Conservation (phyloP, 1,284 basidiomycete species). For the Lentinula novae-zelandiae region DNA sequence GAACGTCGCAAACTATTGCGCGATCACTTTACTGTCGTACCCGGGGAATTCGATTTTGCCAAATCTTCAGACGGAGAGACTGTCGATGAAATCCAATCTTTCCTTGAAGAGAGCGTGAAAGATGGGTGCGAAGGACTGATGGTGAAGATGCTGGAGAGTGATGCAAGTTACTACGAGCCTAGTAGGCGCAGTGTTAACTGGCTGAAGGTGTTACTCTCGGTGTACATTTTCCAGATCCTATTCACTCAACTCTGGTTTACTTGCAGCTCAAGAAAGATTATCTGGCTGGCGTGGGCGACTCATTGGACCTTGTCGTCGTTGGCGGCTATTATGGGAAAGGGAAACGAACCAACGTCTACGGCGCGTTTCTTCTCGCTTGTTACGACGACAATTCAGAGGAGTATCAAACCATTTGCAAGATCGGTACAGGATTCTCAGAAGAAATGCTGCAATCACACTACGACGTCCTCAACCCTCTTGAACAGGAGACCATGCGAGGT, state of each 20-base stretch:
- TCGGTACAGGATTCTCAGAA: conserved; percentile 97
- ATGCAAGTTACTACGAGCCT: conserved; percentile 93
- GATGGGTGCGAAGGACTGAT: conserved; percentile 98
- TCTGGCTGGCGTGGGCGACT: conserved; percentile 95
- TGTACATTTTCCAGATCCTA: neutral
- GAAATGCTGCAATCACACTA: conserved; percentile 85
- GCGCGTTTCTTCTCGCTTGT: conserved; percentile 93
- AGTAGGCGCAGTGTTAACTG: conserved; percentile 95
- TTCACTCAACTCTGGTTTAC: neutral
- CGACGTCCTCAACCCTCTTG: conserved; percentile 77
- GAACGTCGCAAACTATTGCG: conserved; percentile 77
- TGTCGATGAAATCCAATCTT: conserved; percentile 91
- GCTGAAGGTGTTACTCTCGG: conserved; percentile 73
- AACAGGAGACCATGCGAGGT: conserved; percentile 65
- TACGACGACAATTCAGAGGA: conserved; percentile 90
- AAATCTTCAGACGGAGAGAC: conserved; percentile 87
- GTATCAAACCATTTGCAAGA: conserved; percentile 97
- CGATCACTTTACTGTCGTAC: conserved; percentile 79
- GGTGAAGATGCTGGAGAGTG: conserved; percentile 97
- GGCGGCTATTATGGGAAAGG: conserved; percentile 98
- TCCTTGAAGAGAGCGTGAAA: conserved; percentile 95
- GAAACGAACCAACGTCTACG: conserved; percentile 95
- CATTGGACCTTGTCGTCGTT: conserved; percentile 94
- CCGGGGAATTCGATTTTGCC: conserved; percentile 92
- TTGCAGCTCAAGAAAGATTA: conserved; percentile 94